Base-by-base conservation (phyloP, 2,329 filamentous ascomycete species). In the Claviceps cyperi region DNA sequence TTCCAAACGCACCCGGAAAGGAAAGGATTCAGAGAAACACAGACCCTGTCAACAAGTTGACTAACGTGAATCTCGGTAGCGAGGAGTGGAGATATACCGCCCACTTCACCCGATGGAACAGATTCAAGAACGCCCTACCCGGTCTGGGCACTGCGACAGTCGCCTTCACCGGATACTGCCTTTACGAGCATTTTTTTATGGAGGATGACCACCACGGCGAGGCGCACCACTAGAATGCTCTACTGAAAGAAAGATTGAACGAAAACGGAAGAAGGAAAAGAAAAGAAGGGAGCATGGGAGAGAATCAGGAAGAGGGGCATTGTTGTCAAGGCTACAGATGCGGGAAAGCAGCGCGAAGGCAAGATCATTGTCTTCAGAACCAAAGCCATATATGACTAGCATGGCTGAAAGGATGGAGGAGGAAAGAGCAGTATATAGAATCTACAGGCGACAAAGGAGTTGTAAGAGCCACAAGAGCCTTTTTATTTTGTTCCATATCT, bases 31-130 rank as follows among this genome's bases (percentile, higher is more conserved):
- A 32, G 28, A 32, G 28, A 32, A 32, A 32, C 28, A 32, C 9
- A 32, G 28, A 32, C 28, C 28, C 28, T 32, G 9, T 32, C 8
- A 32, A 32, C 28, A 24, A 4, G 13, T 13, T 35, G 19, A 21
- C 47, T 49, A 38, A 49, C 40, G n/a, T 5, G 15, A n/a, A 11
- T 21, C 4, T 28, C 19, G 39, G 39, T 13, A 98, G 92, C 64
- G 92, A 98, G 74, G 78, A 86, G 64, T 98, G 92, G 92, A 80
- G 92, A 69, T 96, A 95, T 75, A 82, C 78, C 37, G 92, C 91
- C 55, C 83, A 80, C 50, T 97, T 96, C 75, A 84, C 83, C 57
- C 80, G 91, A 60, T 85, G 75, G 72, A 94, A 95, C 72, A 84
- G 92, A 60, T 92, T 96, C 75, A 89, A 83, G 72, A 74, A 78